These are phyloP conservation scores for Trichoderma asperellum DNA, from an alignment of 2,329 filamentous ascomycete species.

Conservation along the genomic window DNA sequence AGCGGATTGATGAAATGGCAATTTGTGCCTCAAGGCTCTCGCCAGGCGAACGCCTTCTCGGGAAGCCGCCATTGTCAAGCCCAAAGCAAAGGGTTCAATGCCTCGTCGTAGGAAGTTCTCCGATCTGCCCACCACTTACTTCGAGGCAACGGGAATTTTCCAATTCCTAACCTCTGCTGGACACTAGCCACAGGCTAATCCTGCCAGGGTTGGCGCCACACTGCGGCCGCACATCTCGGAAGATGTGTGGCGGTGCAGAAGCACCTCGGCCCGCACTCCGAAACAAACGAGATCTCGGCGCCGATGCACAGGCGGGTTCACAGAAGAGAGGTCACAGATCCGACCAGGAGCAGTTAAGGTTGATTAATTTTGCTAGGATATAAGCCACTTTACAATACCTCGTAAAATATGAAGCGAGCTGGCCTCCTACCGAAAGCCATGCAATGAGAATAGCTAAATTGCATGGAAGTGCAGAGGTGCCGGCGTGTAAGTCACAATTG, in stretches of 20 bases:
- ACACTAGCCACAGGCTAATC: slow-evolving; percentile 24
- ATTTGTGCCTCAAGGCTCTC: slow-evolving; percentile 39
- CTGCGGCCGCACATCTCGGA: neutral
- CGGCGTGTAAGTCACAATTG: neutral
- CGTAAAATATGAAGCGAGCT: neutral
- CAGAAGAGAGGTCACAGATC: neutral
- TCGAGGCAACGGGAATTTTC: slow-evolving; percentile 41
- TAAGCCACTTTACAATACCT: neutral
- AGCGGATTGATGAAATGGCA: slow-evolving; percentile 35
- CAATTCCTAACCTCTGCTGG: slow-evolving; percentile 26
- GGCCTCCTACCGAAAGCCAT: neutral
- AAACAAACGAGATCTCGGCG: neutral
- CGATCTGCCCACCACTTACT: slow-evolving; percentile 17
- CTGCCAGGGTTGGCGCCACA: slow-evolving; percentile 19
- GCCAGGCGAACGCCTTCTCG: slow-evolving; percentile 47
- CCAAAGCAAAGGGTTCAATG: slow-evolving; percentile 1
- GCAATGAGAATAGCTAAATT: neutral
- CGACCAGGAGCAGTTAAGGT: neutral
- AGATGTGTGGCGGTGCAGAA: slow-evolving; percentile 13
- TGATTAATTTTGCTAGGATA: neutral
- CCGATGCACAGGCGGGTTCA: neutral
- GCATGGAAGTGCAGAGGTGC: neutral
- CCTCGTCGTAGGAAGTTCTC: slow-evolving; percentile 8
- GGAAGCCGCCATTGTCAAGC: slow-evolving; percentile 46
- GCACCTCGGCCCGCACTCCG: neutral